Evolutionary conservation across 495 filamentous ascomycete species (phyloP), one percentile per base, ranked within the genome.

Genomic region (Pseudomonodictys pantanalensis): DNA sequence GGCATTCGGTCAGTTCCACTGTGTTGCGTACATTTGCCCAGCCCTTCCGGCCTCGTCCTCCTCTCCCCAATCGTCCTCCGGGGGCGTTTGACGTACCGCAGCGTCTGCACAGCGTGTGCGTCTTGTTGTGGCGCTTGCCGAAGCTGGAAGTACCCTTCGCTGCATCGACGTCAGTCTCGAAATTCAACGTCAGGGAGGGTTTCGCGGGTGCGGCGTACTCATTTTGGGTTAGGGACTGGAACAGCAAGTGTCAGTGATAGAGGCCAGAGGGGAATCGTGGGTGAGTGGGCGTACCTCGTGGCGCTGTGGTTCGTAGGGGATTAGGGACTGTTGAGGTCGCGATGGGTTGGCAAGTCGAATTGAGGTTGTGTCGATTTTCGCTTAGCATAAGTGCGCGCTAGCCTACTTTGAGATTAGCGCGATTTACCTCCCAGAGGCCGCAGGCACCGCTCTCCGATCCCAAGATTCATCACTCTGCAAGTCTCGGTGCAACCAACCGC

Each of bases 71-170:
- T n/a, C n/a, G n/a, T n/a, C n/a, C n/a, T n/a, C n/a, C n/a, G 47
- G 35, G 59, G 48, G 48, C 24, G 22, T 38, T 50, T 32, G 82
- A 88, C 87, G 82, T 76, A 95, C 93, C 93, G 87, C 93, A 98
- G 78, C 93, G 95, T 83, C 95, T 86, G 89, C 93, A 98, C 76
- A 98, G 84, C 70, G 90, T 93, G 84, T 98, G 93, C 78, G 95
- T 90, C 83, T 98, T 98, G 83, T 92, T 98, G 84, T 98, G 90
- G 84, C 90, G 90, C 85, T 92, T 93, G 78, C 91, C 92, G 78
- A 95, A 96, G 81, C 87, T 91, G 76, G 88, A 91, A 74, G 91
- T 96, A 85, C 91, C 91, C 89, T 96, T 96, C 75, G 85, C 83
- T 85, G 71, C 78, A 58, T 64, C 63, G 48, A 64, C 71, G 74